Conservation (phyloP, 768 basidiomycete genomes). For the Asterophora lycoperdoides region DNA sequence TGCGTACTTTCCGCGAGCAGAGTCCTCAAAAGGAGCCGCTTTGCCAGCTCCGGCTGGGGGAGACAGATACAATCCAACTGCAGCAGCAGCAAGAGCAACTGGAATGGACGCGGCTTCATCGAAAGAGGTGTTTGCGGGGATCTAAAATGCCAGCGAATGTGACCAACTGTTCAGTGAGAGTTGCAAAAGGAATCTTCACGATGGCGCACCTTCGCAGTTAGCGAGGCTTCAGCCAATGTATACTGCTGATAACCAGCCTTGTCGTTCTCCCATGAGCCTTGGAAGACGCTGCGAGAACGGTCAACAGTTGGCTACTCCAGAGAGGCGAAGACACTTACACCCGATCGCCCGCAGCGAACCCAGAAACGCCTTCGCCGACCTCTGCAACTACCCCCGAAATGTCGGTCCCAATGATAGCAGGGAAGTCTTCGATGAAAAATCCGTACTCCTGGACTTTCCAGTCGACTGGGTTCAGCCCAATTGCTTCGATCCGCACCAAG, state of each 20-base stretch:
- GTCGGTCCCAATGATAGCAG: conserved; percentile 44
- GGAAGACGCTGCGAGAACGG: conserved; percentile 8
- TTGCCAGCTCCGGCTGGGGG: conserved; percentile 25
- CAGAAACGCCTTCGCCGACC: conserved; percentile 47
- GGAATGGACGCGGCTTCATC: conserved; percentile 35
- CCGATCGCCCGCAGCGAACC: conserved; percentile 47
- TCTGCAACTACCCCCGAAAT: conserved; percentile 46
- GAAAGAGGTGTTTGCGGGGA: conserved; percentile 31
- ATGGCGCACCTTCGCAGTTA: conserved; percentile 14
- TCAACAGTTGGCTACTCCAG: not conserved
- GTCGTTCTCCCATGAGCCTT: conserved; percentile 6
- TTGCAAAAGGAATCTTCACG: conserved; percentile 21
- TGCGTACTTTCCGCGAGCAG: conserved; percentile 25
- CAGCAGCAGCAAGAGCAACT: conserved; percentile 24
- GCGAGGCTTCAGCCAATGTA: conserved; percentile 16
- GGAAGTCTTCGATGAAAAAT: conserved; percentile 36
- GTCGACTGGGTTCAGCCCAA: conserved; percentile 46
- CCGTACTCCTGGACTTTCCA: conserved; percentile 43
- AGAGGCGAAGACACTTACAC: conserved; percentile 34
- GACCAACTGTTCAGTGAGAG: conserved; percentile 25
- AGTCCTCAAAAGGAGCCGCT: conserved; percentile 28
- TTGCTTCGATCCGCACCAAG: conserved; percentile 35
- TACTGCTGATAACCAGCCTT: conserved; percentile 26
- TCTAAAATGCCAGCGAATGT: conserved; percentile 16
- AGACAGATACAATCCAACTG: conserved; percentile 28